Percentiles rank a stretch among this genome's conserved stretches.
phyloP scores from a whole-genome alignment of 208 protist species.

The Sergeia podlipaevii region DNA sequence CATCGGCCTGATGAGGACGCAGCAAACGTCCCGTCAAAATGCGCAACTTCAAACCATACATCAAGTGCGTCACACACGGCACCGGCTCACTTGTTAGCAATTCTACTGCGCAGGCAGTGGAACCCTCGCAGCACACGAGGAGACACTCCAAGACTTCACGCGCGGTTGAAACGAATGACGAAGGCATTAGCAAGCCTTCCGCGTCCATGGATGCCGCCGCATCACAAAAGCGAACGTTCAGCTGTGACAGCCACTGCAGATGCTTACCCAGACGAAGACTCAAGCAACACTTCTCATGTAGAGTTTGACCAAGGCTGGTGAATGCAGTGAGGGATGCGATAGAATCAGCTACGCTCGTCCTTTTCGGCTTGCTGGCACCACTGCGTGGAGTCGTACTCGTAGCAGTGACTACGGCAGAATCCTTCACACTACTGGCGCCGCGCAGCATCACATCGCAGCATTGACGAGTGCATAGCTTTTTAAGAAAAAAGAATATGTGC shows the following conservation, averaged over 20 bases:
- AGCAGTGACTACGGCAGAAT: too few species aligned
- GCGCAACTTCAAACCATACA: slow-evolving; percentile 72
- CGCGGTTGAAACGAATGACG: slow-evolving; percentile 25
- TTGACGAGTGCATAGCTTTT: slow-evolving; percentile 40
- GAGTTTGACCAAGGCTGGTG: too few species aligned
- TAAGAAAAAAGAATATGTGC: slow-evolving; percentile 55
- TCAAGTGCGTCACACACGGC: slow-evolving; percentile 58
- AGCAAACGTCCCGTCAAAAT: slow-evolving; percentile 37
- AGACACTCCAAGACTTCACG: slow-evolving; percentile 46
- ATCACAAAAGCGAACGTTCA: slow-evolving; percentile 53
- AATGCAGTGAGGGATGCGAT: too few species aligned
- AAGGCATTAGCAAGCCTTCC: slow-evolving; percentile 17
- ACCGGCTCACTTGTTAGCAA: slow-evolving; percentile 69
- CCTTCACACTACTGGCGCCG: slow-evolving; percentile 7
- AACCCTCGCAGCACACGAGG: slow-evolving; percentile 37
- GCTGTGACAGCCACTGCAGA: slow-evolving; percentile 40
- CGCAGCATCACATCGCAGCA: slow-evolving; percentile 44
- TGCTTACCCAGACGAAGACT: too few species aligned
- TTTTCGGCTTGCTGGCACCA: too few species aligned
- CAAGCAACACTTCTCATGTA: too few species aligned
- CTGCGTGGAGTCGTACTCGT: too few species aligned
- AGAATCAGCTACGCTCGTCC: too few species aligned
- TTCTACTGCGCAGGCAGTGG: slow-evolving; percentile 29
- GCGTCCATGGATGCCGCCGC: slow-evolving; percentile 23
- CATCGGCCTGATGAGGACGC: slow-evolving; percentile 40